Evolutionary conservation across 306 rosid genomes (phyloP).

Genomic region (Heteromeles arbutifolia): DNA sequence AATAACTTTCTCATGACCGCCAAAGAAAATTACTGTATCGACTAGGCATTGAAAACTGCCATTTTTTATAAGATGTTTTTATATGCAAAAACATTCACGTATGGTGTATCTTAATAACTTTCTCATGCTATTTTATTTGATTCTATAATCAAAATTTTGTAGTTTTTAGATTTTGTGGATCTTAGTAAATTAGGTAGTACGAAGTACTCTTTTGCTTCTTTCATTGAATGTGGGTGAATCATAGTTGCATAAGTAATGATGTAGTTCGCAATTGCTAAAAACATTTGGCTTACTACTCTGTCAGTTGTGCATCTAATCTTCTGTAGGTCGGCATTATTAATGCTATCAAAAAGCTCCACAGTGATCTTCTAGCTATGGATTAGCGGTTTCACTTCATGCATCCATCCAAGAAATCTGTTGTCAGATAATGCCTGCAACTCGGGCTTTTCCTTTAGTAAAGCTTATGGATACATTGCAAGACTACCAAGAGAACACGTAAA

Average conservation of each 20-base stretch:
- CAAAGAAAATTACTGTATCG: no score
- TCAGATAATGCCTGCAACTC: constrained; percentile 97
- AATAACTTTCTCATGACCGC: no score
- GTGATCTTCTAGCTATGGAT: constrained; percentile 85
- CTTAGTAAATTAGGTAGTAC: no score
- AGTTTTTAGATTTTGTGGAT: no score
- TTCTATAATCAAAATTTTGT: no score
- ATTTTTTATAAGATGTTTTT: no score
- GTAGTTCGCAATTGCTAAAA: background rate
- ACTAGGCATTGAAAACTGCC: no score
- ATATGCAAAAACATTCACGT: no score
- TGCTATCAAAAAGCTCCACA: constrained; percentile 77
- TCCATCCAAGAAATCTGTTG: constrained; percentile 74
- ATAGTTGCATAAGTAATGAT: background rate
- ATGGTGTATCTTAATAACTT: no score
- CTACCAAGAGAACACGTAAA: constrained; percentile 69
- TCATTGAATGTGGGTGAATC: background rate
- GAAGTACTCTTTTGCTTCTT: background rate
- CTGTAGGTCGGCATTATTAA: constrained; percentile 82
- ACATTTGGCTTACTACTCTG: constrained; percentile 15
- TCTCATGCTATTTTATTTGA: no score
- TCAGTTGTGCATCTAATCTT: constrained; percentile 13
- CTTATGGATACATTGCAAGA: constrained; percentile 77
- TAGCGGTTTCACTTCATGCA: constrained; percentile 93
- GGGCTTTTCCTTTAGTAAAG: constrained; percentile 85